Evolutionary conservation across 441 rosid genomes (phyloP).

Genomic region (Viola pubescens): DNA sequence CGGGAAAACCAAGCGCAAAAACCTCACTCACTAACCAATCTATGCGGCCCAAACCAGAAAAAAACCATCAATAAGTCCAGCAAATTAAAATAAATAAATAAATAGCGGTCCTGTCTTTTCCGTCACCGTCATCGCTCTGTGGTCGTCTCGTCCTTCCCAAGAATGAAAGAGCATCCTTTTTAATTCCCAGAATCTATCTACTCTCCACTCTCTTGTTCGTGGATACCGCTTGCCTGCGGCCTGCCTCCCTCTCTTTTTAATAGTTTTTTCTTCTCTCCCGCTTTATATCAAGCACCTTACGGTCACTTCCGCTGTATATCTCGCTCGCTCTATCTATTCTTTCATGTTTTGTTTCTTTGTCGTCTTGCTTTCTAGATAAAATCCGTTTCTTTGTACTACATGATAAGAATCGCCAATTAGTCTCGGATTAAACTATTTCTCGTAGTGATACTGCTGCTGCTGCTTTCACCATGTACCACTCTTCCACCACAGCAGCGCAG

Average conservation of each 20-base stretch:
- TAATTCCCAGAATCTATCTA: constrained; percentile 16
- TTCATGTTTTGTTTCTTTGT: background rate
- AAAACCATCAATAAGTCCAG: too few relatives aligned
- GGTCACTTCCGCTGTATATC: background rate
- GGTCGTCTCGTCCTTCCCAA: background rate
- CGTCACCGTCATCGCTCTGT: background rate
- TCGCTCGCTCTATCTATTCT: background rate
- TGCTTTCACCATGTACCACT: background rate
- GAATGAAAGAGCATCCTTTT: background rate
- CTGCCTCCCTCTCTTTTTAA: constrained; percentile 13
- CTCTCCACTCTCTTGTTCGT: constrained; percentile 21
- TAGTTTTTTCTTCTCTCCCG: constrained; percentile 8
- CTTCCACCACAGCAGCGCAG: constrained; percentile 45
- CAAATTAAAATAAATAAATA: too few relatives aligned
- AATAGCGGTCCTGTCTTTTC: background rate
- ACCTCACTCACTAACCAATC: too few relatives aligned
- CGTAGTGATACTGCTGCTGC: background rate
- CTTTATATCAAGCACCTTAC: constrained; percentile 5
- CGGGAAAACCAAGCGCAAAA: too few relatives aligned
- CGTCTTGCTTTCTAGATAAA: background rate
- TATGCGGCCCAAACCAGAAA: too few relatives aligned
- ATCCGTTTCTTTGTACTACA: constrained; percentile 6
- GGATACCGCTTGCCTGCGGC: constrained; percentile 22
- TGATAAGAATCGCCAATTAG: constrained; percentile 23
- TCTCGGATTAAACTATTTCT: background rate